Percentiles rank a stretch among this genome's conserved stretches.
phyloP scores from a whole-genome alignment of 805 yeast genomes.

The Nakazawaea laoshanensis region DNA sequence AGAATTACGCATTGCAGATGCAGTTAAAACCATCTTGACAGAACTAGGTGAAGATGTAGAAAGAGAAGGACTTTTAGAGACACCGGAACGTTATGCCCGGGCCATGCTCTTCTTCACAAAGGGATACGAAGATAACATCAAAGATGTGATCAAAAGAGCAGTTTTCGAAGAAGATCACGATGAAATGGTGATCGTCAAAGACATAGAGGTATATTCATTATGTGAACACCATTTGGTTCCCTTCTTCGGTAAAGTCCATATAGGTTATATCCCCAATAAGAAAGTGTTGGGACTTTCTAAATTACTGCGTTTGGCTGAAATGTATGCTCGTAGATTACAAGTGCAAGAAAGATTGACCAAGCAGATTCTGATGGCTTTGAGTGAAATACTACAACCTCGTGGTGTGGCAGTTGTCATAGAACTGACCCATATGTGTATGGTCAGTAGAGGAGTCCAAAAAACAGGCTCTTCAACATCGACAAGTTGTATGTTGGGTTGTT shows the following conservation, averaged over 20 bases:
- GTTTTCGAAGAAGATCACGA: conserved; percentile 98
- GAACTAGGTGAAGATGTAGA: conserved; percentile 89
- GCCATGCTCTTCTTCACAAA: conserved; percentile 95
- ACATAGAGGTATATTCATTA: conserved; percentile 83
- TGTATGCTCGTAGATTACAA: conserved; percentile 92
- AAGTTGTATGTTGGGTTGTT: conserved; percentile 95
- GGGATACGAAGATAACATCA: conserved; percentile 91
- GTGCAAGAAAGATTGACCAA: conserved; percentile 97
- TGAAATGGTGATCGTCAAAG: conserved; percentile 97
- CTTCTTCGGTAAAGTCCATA: conserved; percentile 92
- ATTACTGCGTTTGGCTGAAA: conserved; percentile 91
- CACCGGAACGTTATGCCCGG: conserved; percentile 93
- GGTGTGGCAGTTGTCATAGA: conserved; percentile 99
- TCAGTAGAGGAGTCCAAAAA: conserved; percentile 93
- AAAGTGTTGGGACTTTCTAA: conserved; percentile 88
- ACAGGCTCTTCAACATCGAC: conserved; percentile 91
- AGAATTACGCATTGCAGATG: conserved; percentile 71
- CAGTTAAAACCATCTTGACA: conserved; percentile 65
- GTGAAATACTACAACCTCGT: conserved; percentile 84
- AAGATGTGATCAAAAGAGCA: conserved; percentile 88
- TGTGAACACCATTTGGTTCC: conserved; percentile 99
- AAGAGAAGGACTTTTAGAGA: conserved; percentile 85
- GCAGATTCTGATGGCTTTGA: conserved; percentile 93
- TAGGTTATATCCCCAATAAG: conserved; percentile 95
- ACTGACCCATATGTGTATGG: conserved; percentile 99